Evolutionary conservation across 148 eudicot species (phyloP).

Genomic region (Persicaria maculosa): DNA sequence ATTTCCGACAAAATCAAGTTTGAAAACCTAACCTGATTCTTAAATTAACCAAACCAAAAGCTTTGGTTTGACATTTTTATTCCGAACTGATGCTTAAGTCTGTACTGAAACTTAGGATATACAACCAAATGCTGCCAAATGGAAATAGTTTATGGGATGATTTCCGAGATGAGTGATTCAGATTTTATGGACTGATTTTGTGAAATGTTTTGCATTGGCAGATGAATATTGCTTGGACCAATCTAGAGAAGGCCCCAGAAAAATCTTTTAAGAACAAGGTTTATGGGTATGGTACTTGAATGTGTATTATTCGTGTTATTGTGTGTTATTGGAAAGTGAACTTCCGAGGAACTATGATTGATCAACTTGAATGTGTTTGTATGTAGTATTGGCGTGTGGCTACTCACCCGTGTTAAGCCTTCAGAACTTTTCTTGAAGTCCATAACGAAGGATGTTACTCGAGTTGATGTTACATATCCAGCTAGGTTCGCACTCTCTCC

Average conservation of each 20-base stretch:
- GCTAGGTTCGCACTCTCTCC: slow-evolving; percentile 45
- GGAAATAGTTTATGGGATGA: neutral
- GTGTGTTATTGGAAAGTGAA: neutral
- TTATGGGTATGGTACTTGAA: slow-evolving; percentile 58
- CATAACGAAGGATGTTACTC: slow-evolving; percentile 68
- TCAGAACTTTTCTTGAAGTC: slow-evolving; percentile 90
- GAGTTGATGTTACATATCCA: slow-evolving; percentile 67
- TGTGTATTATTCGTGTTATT: slow-evolving; percentile 8
- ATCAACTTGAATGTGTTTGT: slow-evolving; percentile 6
- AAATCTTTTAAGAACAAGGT: slow-evolving; percentile 82
- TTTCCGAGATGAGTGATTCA: neutral
- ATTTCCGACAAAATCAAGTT: neutral
- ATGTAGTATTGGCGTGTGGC: slow-evolving; percentile 66
- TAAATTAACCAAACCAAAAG: too few species aligned
- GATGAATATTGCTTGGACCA: slow-evolving; percentile 85
- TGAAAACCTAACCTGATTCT: too few species aligned
- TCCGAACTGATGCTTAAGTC: too few species aligned
- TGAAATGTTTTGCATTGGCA: slow-evolving; percentile 16
- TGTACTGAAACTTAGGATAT: too few species aligned
- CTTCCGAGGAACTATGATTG: neutral
- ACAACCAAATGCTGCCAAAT: neutral
- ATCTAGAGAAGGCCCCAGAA: slow-evolving; percentile 71
- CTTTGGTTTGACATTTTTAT: too few species aligned
- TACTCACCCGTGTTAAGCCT: slow-evolving; percentile 88
- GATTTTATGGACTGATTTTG: neutral